phyloP scores from a whole-genome alignment of 371 early-diverging fungal genomes.

The Phascolomyces articulosus region DNA sequence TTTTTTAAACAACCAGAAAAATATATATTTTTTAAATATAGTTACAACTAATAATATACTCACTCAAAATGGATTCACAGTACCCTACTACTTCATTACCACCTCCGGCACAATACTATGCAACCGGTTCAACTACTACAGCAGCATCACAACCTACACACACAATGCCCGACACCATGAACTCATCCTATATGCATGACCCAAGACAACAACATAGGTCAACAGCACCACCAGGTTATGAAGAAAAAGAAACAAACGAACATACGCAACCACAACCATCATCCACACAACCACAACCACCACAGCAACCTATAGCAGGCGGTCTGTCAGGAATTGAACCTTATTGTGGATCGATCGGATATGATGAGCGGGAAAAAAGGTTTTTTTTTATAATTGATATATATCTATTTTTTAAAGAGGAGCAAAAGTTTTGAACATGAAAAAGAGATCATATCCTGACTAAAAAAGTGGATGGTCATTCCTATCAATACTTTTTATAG shows the following conservation, averaged over 20 bases:
- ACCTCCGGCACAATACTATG: conserved; percentile 2
- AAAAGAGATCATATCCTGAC: too few relatives aligned
- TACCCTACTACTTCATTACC: conserved; percentile 5
- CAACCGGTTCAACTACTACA: background rate
- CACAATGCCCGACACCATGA: background rate
- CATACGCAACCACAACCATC: background rate
- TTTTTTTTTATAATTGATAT: background rate
- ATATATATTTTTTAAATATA: too few relatives aligned
- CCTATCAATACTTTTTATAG: too few relatives aligned
- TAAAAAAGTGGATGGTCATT: too few relatives aligned
- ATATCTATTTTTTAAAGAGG: background rate
- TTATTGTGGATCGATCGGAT: conserved; percentile 19
- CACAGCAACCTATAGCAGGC: conserved; percentile 5
- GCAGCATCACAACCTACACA: background rate
- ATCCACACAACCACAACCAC: background rate
- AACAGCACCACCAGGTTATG: background rate
- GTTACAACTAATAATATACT: too few relatives aligned
- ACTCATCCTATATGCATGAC: background rate
- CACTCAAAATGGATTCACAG: conserved; percentile 6
- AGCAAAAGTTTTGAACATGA: background rate
- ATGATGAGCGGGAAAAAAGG: conserved; percentile 30
- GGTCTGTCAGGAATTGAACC: conserved; percentile 4
- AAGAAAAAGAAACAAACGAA: background rate
- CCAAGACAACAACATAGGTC: background rate
- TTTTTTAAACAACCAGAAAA: too few relatives aligned